Conservation (phyloP, 202 grass and related monocot genomes). For the Cymbopogon flexuosus region DNA sequence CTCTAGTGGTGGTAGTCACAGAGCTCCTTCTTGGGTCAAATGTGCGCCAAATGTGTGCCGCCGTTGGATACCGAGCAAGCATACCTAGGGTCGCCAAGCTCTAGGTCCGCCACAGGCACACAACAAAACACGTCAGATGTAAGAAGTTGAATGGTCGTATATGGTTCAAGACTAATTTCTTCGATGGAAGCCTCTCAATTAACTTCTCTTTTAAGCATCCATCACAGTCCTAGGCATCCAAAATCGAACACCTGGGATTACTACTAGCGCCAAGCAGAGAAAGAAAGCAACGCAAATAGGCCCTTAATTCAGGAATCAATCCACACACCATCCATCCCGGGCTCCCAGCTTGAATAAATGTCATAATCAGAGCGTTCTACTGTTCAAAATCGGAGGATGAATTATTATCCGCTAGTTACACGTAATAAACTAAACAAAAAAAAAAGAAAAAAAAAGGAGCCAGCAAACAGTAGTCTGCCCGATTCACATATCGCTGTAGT, state of each 20-base stretch:
- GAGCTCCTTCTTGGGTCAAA: neutral
- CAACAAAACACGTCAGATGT: neutral
- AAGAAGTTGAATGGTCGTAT: neutral
- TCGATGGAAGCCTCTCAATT: neutral
- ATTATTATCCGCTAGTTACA: neutral
- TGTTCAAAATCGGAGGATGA: neutral
- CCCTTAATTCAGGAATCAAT: neutral
- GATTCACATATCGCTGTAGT: constrained; percentile 13
- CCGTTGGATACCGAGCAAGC: neutral
- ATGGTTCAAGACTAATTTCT: no score
- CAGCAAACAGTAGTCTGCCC: neutral
- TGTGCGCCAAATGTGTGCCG: neutral
- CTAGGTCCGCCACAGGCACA: no score
- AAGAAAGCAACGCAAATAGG: neutral
- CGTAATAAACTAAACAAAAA: no score
- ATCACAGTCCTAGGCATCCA: neutral
- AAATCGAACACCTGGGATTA: neutral
- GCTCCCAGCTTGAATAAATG: no score
- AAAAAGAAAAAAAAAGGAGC: neutral
- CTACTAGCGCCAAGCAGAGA: neutral
- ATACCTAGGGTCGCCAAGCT: no score
- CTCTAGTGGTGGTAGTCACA: neutral
- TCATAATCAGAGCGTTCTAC: neutral
- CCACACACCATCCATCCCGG: no score
- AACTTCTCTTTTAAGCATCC: neutral